These are phyloP conservation scores for Atractiella rhizophila DNA, from an alignment of 768 basidiomycete species.

Conservation along the genomic window DNA sequence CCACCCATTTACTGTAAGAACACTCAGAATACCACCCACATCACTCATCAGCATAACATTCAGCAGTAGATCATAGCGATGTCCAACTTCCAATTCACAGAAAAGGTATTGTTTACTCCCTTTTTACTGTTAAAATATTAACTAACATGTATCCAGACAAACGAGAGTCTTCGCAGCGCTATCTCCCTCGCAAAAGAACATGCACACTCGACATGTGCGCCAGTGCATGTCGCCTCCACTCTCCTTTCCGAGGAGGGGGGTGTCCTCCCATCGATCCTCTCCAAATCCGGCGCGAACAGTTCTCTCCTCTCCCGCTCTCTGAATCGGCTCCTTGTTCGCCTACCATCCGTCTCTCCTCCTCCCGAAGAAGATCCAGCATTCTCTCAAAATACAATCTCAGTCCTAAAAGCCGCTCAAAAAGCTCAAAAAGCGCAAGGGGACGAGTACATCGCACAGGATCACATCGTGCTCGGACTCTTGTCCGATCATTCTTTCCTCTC, in stretches of 20 bases:
- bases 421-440: conserved; percentile 53
- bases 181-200: conserved; percentile 4
- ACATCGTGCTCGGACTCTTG: conserved; percentile 59
- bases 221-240: conserved; percentile 55
- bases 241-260: conserved; percentile 40
- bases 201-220: conserved; percentile 19
- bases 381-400: conserved; percentile 32
- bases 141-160: not conserved
- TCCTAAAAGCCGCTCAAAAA: conserved; percentile 48
- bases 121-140: not conserved
- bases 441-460: conserved; percentile 78
- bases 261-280: conserved; percentile 26
- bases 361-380: conserved; percentile 57
- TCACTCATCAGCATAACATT: too few relatives aligned
- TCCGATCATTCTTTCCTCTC: conserved; percentile 42
- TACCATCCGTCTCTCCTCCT: conserved; percentile 60
- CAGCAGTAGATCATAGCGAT: too few relatives aligned
- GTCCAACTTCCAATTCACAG: conserved; percentile 6
- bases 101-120: not conserved
- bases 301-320: conserved; percentile 38
- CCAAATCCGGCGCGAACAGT: conserved; percentile 61
- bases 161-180: not conserved
- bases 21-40: too few relatives aligned
- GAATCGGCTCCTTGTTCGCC: conserved; percentile 48
- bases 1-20: too few relatives aligned